phyloP scores from a whole-genome alignment of 1,284 basidiomycete genomes.

The Sutorius eximius region DNA sequence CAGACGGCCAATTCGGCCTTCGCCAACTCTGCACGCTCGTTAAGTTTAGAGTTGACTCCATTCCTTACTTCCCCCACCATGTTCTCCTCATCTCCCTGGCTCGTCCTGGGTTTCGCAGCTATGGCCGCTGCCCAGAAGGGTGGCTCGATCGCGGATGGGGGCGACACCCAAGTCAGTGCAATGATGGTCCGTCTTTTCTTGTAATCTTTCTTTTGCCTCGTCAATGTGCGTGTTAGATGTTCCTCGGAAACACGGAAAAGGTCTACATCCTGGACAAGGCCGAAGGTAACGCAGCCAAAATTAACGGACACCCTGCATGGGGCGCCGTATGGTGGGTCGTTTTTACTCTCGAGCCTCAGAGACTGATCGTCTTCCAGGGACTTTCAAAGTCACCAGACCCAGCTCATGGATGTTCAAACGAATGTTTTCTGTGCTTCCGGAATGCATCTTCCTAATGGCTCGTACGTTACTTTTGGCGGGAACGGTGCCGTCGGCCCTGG shows the following conservation, averaged over 20 bases:
- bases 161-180: constrained; percentile 56
- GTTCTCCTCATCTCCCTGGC: constrained; percentile 28
- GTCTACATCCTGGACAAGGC: constrained; percentile 52
- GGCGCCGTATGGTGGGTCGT: constrained; percentile 42
- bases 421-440: constrained; percentile 85
- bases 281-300: constrained; percentile 42
- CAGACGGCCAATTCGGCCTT: background rate
- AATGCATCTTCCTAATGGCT: constrained; percentile 67
- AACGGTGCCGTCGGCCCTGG: constrained; percentile 80
- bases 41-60: constrained; percentile 1
- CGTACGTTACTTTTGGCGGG: constrained; percentile 64
- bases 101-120: constrained; percentile 40
- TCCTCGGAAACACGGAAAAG: constrained; percentile 49
- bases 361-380: constrained; percentile 20
- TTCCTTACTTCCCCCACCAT: constrained; percentile 22
- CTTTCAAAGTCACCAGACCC: constrained; percentile 44
- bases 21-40: constrained; percentile 17
- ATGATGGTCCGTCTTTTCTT: constrained; percentile 55
- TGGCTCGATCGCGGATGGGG: constrained; percentile 47
- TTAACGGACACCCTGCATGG: constrained; percentile 45
- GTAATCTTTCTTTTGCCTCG: background rate
- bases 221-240: constrained; percentile 44
- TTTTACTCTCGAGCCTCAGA: background rate
- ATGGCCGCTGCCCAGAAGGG: constrained; percentile 38
- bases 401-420: constrained; percentile 69